phyloP scores from a whole-genome alignment of 2,329 filamentous ascomycete genomes.

The Gremmenia infestans region DNA sequence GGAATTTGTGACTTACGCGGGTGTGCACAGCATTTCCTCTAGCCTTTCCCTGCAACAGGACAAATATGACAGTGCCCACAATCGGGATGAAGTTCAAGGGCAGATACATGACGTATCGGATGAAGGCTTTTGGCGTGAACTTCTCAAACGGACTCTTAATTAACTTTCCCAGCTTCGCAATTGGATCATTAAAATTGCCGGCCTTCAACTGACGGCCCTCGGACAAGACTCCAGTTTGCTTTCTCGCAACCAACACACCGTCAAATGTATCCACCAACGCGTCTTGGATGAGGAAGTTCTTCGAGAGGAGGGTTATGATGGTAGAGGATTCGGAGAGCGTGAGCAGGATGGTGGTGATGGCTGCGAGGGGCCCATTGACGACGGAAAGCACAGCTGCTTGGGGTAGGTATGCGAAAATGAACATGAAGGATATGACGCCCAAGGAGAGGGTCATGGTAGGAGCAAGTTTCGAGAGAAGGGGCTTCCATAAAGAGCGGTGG shows the following conservation, averaged over 20 bases:
- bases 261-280: slow-evolving; percentile 87
- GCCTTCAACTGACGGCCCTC: slow-evolving; percentile 69
- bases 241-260: slow-evolving; percentile 54
- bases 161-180: slow-evolving; percentile 50
- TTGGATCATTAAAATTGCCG: slow-evolving; percentile 46
- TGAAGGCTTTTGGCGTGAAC: slow-evolving; percentile 56
- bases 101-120: slow-evolving; percentile 67
- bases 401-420: slow-evolving; percentile 79
- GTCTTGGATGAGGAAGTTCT: slow-evolving; percentile 74
- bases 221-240: slow-evolving; percentile 57
- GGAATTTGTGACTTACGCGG: slow-evolving; percentile 39
- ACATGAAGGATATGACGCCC: slow-evolving; percentile 74
- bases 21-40: slow-evolving; percentile 41
- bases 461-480: slow-evolving; percentile 49
- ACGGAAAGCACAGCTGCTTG: slow-evolving; percentile 79
- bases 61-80: slow-evolving; percentile 76
- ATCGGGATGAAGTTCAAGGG: slow-evolving; percentile 92
- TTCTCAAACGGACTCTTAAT: slow-evolving; percentile 53
- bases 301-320: slow-evolving; percentile 52
- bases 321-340: slow-evolving; percentile 59
- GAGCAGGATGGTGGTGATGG: slow-evolving; percentile 66
- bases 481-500: slow-evolving; percentile 54
- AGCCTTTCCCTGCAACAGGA: slow-evolving; percentile 63
- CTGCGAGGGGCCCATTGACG: slow-evolving; percentile 76
- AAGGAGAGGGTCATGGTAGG: slow-evolving; percentile 66